Base-by-base conservation (phyloP, 1,284 basidiomycete genomes). In the Pseudozyma sp. region DNA sequence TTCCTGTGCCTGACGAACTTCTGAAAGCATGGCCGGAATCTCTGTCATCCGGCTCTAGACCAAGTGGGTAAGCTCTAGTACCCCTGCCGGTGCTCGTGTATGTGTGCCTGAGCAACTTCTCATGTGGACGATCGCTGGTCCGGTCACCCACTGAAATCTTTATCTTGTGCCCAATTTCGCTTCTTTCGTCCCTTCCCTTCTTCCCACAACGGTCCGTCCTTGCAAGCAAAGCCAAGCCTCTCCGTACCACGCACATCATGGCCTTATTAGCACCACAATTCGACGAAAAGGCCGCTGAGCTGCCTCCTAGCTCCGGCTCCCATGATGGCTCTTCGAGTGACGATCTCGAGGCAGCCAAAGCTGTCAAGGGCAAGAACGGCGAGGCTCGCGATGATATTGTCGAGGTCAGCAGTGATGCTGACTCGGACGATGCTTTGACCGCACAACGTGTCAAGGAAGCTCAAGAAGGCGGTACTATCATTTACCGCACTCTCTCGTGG, bases 401-500 rank as follows among this genome's bases (percentile, higher is more conserved):
- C 48, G 53, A 57, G 3, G 65, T 69, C 36, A 49, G 52, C 54
- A 70, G 67, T 63, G 54, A 52, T 12, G 55, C 52, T 13, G 72
- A 71, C 31, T 71, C 69, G 3, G 69, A 71, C 12, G 68, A 71
- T 3, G 54, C 55, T 7, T 40, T 66, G 14, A 59, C 53, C 10
- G 57, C 55, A 19, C 53, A 43, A 4, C 57, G 59, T 10, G 59
- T 63, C 48, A 66, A 63, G 42, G 61, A 72, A 12, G 77, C 73
- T 5, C 77, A 78, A 40, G 70, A 74, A 31, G 75, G 69, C 8
- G 77, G 77, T 31, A 60, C 72, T 16, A 78, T 78, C 55, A 49
- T 57, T 31, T 79, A 77, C 44, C 66, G 79, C 1, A 78, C 79
- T 0, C 65, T 79, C 12, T 72, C 77, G 4, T 83, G 81, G 81